Conservation (phyloP, 1,284 basidiomycete species). For the Crocinoboletus sp. region DNA sequence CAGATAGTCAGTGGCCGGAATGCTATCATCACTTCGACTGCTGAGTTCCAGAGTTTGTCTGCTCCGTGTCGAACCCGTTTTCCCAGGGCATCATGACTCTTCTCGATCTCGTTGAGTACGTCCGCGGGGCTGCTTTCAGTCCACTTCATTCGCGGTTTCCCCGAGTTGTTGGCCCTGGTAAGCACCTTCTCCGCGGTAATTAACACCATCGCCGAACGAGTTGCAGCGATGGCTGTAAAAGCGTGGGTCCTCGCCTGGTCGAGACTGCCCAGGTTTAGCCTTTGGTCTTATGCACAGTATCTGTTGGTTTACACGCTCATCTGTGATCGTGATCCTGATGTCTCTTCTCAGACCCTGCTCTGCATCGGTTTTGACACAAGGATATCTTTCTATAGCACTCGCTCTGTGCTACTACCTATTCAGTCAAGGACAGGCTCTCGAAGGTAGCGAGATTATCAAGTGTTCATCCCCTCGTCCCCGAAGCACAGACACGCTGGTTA, state of each 20-base stretch:
- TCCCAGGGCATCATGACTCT: too few species aligned
- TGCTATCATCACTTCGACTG: constrained; percentile 32
- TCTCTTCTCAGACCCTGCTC: constrained; percentile 33
- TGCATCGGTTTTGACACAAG: constrained; percentile 39
- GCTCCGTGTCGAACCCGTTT: constrained; percentile 1
- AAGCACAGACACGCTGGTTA: constrained; percentile 44
- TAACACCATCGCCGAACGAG: not conserved
- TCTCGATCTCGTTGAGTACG: constrained; percentile 36
- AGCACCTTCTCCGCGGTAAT: constrained; percentile 9
- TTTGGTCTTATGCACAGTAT: constrained; percentile 33
- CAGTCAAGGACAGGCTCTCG: constrained; percentile 40
- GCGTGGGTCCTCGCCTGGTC: constrained; percentile 30
- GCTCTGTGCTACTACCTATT: constrained; percentile 40
- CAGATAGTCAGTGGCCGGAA: constrained; percentile 40
- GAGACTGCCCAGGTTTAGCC: constrained; percentile 31
- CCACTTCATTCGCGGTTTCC: not conserved
- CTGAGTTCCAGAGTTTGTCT: constrained; percentile 25
- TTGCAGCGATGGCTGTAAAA: constrained; percentile 41
- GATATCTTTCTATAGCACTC: constrained; percentile 37
- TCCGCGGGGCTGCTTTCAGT: not conserved
- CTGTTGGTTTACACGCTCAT: constrained; percentile 27
- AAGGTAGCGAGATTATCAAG: constrained; percentile 25
- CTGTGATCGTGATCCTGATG: not conserved
- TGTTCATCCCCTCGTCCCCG: not conserved
- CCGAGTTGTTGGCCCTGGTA: constrained; percentile 40